Percentiles rank a stretch among this genome's conserved stretches.
Conservation (phyloP, 73 alveolate genomes). For the Breviolum minutum region DNA sequence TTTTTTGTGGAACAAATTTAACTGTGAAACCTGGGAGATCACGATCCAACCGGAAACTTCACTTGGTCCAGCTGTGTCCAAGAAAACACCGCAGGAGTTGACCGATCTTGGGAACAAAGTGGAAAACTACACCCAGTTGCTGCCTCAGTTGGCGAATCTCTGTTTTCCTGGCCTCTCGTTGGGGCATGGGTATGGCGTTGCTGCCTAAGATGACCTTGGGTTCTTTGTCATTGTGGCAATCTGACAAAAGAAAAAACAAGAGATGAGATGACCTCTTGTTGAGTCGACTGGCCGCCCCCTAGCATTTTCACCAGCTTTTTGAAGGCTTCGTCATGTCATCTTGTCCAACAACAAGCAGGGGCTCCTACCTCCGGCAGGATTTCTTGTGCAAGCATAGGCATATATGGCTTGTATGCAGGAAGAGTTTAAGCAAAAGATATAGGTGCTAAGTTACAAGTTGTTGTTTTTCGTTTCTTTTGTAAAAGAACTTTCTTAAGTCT, state of each 20-base stretch:
- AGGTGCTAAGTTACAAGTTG: neutral
- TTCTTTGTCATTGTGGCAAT: too few species aligned
- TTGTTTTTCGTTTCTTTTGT: too few species aligned
- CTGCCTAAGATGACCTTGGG: too few species aligned
- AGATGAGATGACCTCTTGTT: too few species aligned
- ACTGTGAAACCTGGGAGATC: neutral
- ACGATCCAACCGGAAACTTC: too few species aligned
- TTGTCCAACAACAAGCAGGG: constrained; percentile 61
- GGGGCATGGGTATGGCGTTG: neutral
- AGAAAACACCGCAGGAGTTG: constrained; percentile 1
- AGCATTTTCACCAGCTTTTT: too few species aligned
- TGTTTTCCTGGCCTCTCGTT: too few species aligned
- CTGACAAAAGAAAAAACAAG: too few species aligned
- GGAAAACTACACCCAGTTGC: constrained; percentile 64
- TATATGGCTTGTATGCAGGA: too few species aligned
- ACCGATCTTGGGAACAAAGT: constrained; percentile 84
- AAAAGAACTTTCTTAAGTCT: too few species aligned
- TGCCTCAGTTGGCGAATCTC: neutral
- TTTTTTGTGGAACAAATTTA: neutral
- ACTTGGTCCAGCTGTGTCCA: neutral
- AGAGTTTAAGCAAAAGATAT: neutral
- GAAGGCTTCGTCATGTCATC: constrained; percentile 77
- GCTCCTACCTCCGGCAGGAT: neutral
- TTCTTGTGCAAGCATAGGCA: neutral
- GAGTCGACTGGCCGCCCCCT: too few species aligned